Base-by-base conservation (phyloP, 2,329 filamentous ascomycete species). In the Colletotrichum cuscutae region DNA sequence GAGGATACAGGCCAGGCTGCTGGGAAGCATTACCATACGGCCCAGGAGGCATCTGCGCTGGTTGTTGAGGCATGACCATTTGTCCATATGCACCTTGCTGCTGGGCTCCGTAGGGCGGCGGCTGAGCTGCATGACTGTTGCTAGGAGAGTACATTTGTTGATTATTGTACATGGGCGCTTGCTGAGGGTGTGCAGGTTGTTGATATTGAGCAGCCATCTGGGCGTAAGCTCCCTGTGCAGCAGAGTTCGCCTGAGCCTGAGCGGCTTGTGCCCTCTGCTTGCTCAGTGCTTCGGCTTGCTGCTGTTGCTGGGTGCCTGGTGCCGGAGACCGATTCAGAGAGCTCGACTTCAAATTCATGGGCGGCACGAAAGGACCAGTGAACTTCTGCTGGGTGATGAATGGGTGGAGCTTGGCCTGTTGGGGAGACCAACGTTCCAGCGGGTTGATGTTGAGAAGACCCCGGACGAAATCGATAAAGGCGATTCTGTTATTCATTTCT, bases 321-420 rank as follows among this genome's bases (percentile, higher is more conserved):
- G 96, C 95, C 15, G 95, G 94, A 24, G 96, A 97, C 79, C 97
- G 90, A 81, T 94, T 95, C 67, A 94, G 87, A 2, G 94, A 93
- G 78, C 93, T 94, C 24, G 95, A 91, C 82, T 98, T 98, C 72
- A 98, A 86, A 79, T 97, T 98, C 95, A 98, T 98, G 2, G 96
- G 96, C 9, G 97, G 97, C 60, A 98, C 94, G 80, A 99, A 99
- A 4, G 95, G 95, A 0, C 95, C 95, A 0, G 95, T 98, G 80
- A 93, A 99, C 85, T 98, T 99, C 80, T 97, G 94, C 81, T 99
- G 97, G 0, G 97, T 99, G 80, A 99, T 99, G 83, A 99, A 99
- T 0, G 97, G 97, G 80, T 99, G 97, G 72, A 98, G 86, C 81
- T 98, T 98, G 42, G 97, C 97, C 84, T 99, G 97, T 79, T 98